Conservation (phyloP, 2,329 filamentous ascomycete genomes). For the Ophiocordyceps polyrhachis-furcata region DNA sequence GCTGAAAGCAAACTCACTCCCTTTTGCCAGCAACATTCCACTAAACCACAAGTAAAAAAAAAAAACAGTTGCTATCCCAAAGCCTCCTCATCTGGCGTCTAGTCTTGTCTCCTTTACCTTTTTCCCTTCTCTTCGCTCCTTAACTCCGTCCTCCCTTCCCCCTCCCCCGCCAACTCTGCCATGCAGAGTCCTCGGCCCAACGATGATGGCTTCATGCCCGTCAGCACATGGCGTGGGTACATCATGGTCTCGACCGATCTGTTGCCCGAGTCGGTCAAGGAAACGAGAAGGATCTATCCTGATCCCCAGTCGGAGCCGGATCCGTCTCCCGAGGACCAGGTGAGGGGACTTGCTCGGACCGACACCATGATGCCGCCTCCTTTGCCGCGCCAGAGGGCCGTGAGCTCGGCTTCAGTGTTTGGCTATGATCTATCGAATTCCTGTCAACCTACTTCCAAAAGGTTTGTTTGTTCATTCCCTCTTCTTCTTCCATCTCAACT, state of each 20-base stretch:
- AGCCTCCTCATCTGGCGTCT: too few species aligned
- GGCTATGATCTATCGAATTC: not conserved
- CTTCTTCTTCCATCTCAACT: not conserved
- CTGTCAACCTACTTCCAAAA: not conserved
- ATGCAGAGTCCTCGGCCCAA: not conserved
- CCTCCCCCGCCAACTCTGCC: not conserved
- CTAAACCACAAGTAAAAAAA: too few species aligned
- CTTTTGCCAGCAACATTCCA: too few species aligned
- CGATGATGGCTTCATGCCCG: not conserved
- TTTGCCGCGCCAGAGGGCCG: not conserved
- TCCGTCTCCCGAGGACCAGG: not conserved
- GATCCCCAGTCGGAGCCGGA: not conserved
- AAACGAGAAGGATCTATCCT: not conserved
- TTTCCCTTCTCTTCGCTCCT: not conserved
- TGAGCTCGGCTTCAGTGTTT: not conserved
- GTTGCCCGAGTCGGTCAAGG: not conserved
- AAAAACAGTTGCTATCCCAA: too few species aligned
- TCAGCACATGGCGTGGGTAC: not conserved
- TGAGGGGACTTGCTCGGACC: too few species aligned
- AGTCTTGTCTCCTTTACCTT: not conserved
- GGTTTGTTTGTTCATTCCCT: not conserved
- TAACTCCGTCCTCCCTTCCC: not conserved
- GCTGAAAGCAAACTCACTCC: too few species aligned
- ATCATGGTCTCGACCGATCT: not conserved
- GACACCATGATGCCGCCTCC: not conserved